A percentile compares a stretch with the other conserved stretches of the same genome.
Evolutionary conservation across 257 asterid genomes (phyloP).

Genomic region (Rubia yunnanensis): DNA sequence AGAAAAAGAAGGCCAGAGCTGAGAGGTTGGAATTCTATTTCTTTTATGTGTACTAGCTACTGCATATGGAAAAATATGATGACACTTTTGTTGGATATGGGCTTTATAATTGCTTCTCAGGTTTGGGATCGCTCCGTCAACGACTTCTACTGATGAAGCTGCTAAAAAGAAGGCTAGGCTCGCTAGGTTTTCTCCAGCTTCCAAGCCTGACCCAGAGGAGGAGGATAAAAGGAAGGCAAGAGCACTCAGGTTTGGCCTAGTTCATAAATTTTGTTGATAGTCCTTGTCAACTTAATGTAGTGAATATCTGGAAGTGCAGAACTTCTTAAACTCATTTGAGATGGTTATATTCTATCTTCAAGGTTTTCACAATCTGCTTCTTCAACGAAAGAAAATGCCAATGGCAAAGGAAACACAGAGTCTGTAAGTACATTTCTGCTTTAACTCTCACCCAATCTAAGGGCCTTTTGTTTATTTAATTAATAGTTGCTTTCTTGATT

Average conservation of each 20-base stretch:
- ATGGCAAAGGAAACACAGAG: slow-evolving; percentile 15
- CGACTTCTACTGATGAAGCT: slow-evolving; percentile 57
- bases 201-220: slow-evolving; percentile 49
- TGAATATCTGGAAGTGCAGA: background rate
- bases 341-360: slow-evolving; percentile 1
- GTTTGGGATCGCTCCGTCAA: slow-evolving; percentile 56
- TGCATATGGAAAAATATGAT: background rate
- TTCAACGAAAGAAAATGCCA: slow-evolving; percentile 11
- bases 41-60: background rate
- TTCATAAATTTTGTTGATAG: background rate
- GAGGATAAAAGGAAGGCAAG: slow-evolving; percentile 95
- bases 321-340: background rate
- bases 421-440: slow-evolving; percentile 11
- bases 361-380: slow-evolving; percentile 39
- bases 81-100: background rate
- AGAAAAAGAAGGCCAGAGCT: slow-evolving; percentile 89
- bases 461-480: background rate
- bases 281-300: background rate
- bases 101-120: slow-evolving; percentile 22
- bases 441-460: background rate
- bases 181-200: slow-evolving; percentile 59
- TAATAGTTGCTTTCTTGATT: background rate
- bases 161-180: slow-evolving; percentile 85
- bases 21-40: slow-evolving; percentile 50
- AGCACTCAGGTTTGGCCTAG: slow-evolving; percentile 53